Conservation (phyloP, 352 stramenopile genomes). For the Phytophthora aleatoria region DNA sequence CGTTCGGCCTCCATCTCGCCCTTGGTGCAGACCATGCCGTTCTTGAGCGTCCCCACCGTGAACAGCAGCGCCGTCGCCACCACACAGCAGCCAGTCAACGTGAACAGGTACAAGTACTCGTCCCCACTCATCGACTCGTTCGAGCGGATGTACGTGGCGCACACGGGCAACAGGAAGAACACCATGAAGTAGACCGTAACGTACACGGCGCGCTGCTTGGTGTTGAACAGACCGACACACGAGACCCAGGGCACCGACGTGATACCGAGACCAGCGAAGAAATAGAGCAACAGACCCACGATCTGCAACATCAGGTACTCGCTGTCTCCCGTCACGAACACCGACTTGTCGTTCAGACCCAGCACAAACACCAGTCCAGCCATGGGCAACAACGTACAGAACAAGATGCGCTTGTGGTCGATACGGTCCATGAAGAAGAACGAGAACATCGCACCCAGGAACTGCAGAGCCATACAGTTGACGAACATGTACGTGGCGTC, state of each 20-base stretch:
- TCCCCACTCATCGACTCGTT: constrained; percentile 34
- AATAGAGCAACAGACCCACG: constrained; percentile 71
- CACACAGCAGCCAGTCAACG: constrained; percentile 49
- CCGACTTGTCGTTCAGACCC: constrained; percentile 57
- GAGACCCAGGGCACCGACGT: constrained; percentile 81
- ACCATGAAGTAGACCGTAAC: constrained; percentile 73
- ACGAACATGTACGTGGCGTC: constrained; percentile 80
- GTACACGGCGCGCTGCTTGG: constrained; percentile 61
- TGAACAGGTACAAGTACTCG: constrained; percentile 69
- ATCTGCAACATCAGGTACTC: constrained; percentile 78
- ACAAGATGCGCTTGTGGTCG: constrained; percentile 75
- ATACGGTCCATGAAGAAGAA: constrained; percentile 89
- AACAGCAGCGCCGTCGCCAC: constrained; percentile 53
- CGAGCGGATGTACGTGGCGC: constrained; percentile 48
- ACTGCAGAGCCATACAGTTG: constrained; percentile 73
- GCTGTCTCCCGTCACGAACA: constrained; percentile 52
- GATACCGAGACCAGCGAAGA: constrained; percentile 76
- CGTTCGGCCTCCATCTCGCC: constrained; percentile 60
- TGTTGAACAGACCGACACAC: constrained; percentile 73
- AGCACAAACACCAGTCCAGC: constrained; percentile 53
- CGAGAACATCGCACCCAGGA: constrained; percentile 74
- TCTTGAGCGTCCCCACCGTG: constrained; percentile 57
- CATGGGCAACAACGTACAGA: constrained; percentile 69
- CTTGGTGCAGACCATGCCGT: constrained; percentile 77
- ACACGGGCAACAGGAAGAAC: constrained; percentile 74